Evolutionary conservation across 768 basidiomycete species (phyloP).

Genomic region (Tulasnella sp.): DNA sequence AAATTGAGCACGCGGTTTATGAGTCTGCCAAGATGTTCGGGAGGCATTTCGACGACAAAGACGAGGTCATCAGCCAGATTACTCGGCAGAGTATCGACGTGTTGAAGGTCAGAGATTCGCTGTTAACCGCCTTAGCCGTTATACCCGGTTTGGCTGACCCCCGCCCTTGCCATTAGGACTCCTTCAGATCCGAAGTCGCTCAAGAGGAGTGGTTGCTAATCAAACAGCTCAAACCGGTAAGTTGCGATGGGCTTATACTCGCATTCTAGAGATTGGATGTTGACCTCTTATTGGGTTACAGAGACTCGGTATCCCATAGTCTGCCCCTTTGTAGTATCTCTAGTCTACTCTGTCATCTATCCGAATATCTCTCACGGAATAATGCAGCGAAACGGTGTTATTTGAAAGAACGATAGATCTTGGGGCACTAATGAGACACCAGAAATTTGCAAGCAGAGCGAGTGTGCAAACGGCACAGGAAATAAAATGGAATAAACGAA

Average conservation of each 20-base stretch:
- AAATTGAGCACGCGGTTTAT: slow-evolving; percentile 97
- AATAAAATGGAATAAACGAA: slow-evolving; percentile 12
- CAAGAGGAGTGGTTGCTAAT: slow-evolving; percentile 94
- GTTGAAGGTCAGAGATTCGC: slow-evolving; percentile 67
- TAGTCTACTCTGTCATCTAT: not conserved
- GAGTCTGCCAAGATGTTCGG: slow-evolving; percentile 95
- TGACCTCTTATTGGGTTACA: not conserved
- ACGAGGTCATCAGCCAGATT: slow-evolving; percentile 89
- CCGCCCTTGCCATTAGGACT: slow-evolving; percentile 53
- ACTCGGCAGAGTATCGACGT: slow-evolving; percentile 94
- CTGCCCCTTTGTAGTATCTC: not conserved
- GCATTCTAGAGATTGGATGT: not conserved
- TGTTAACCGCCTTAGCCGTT: slow-evolving; percentile 1
- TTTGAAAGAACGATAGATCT: not conserved
- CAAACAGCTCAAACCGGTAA: slow-evolving; percentile 78
- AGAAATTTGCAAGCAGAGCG: not conserved
- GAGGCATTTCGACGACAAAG: slow-evolving; percentile 94
- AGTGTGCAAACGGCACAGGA: not conserved
- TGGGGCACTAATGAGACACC: too few relatives aligned
- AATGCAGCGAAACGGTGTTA: not conserved
- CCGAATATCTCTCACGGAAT: not conserved
- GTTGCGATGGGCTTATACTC: slow-evolving; percentile 39
- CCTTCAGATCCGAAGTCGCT: slow-evolving; percentile 86
- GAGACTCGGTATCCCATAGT: slow-evolving; percentile 26
- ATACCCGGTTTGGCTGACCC: not conserved